Evolutionary conservation across 305 asterid species (phyloP).

Genomic region (Fraxinus velutina): DNA sequence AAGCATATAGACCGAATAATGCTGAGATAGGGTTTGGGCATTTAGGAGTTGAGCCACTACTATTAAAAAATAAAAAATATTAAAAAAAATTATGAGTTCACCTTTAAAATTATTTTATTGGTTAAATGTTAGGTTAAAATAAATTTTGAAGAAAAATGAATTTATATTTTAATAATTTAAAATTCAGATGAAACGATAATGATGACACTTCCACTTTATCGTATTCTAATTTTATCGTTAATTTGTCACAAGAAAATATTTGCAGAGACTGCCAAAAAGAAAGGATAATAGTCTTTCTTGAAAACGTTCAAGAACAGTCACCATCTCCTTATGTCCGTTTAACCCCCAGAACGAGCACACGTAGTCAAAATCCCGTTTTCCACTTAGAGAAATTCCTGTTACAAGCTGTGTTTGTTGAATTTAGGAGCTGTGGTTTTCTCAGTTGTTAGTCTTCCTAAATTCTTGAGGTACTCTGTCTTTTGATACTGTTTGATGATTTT

Average conservation of each 20-base stretch:
- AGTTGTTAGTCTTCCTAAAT: background rate
- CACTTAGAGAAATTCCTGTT: background rate
- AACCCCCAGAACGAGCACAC: conserved; percentile 11
- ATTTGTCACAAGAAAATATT: background rate
- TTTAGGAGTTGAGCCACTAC: no score
- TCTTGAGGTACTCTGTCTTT: conserved; percentile 38
- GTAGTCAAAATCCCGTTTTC: background rate
- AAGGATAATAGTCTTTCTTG: conserved; percentile 29
- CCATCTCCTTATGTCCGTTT: conserved; percentile 14
- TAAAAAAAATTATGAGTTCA: background rate
- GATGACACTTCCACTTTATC: conserved; percentile 12
- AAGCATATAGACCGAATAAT: background rate
- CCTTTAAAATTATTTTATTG: background rate
- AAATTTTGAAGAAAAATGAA: background rate
- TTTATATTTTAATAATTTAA: background rate
- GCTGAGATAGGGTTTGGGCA: background rate
- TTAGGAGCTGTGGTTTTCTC: background rate
- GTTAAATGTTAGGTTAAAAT: no score
- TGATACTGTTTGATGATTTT: background rate
- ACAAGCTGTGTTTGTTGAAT: background rate
- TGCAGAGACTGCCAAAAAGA: conserved; percentile 26
- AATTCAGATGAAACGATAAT: background rate
- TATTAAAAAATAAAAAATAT: no score
- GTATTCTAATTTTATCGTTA: conserved; percentile 15
- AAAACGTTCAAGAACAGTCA: conserved; percentile 20